These are phyloP conservation scores for Colletotrichum sidae DNA, from an alignment of 2,329 filamentous ascomycete genomes.

Conservation along the genomic window DNA sequence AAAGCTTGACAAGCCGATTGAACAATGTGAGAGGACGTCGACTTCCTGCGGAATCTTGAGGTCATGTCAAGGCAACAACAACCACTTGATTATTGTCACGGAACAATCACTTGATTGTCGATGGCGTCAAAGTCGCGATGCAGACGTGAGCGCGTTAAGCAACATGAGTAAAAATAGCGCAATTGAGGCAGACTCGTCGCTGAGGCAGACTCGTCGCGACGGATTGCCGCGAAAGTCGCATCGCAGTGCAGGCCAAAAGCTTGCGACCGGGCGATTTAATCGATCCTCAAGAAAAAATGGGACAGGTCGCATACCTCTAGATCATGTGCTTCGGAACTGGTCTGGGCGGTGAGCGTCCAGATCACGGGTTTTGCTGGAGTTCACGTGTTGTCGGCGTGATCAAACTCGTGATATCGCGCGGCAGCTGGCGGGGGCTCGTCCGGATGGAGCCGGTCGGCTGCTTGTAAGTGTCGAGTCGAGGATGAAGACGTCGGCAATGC, in stretches of 20 bases:
- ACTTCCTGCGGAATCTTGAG: too few species aligned
- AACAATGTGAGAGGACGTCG: too few species aligned
- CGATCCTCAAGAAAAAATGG: slow-evolving; percentile 35
- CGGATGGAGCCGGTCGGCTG: slow-evolving; percentile 33
- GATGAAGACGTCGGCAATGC: slow-evolving; percentile 3
- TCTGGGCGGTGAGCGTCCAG: slow-evolving; percentile 41
- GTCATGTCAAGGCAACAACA: background rate
- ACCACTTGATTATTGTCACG: slow-evolving; percentile 28
- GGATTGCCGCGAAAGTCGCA: too few species aligned
- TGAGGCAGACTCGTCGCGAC: too few species aligned
- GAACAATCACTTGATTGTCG: slow-evolving; percentile 30
- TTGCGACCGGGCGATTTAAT: slow-evolving; percentile 17
- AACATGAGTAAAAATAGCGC: slow-evolving; percentile 22
- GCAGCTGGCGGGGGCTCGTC: slow-evolving; percentile 32
- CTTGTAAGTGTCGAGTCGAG: slow-evolving; percentile 27
- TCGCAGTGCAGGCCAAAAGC: slow-evolving; percentile 20
- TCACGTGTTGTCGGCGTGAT: slow-evolving; percentile 51
- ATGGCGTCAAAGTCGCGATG: slow-evolving; percentile 9
- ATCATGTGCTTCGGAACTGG: slow-evolving; percentile 55
- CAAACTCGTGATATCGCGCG: slow-evolving; percentile 62
- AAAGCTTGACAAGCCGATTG: too few species aligned
- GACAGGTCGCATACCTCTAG: slow-evolving; percentile 52
- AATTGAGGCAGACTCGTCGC: background rate
- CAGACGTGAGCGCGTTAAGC: too few species aligned
- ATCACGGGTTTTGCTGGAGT: slow-evolving; percentile 55